These are phyloP conservation scores for Aegilops longissima DNA, from an alignment of 176 grass and related monocot genomes.

Conservation along the genomic window DNA sequence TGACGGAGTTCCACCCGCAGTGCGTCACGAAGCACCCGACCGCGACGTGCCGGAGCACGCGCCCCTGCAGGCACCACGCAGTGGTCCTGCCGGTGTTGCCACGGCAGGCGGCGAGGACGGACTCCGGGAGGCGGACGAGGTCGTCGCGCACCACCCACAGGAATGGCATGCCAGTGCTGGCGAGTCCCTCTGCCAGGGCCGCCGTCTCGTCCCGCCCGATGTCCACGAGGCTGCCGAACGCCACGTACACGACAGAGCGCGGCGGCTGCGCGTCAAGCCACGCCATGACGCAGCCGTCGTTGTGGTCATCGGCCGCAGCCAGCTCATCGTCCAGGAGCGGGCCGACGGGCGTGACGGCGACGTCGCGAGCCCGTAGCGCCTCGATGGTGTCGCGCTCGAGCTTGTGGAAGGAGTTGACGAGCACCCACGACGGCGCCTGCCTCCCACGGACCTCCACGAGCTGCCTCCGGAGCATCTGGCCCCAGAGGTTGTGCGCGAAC, in stretches of 20 bases:
- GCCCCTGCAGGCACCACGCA: slow-evolving; percentile 52
- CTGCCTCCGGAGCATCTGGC: slow-evolving; percentile 37
- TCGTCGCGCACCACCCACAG: slow-evolving; percentile 58
- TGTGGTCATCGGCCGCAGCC: not conserved
- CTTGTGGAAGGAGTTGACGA: slow-evolving; percentile 57
- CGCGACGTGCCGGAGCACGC: slow-evolving; percentile 42
- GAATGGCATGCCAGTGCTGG: slow-evolving; percentile 24
- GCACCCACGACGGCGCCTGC: slow-evolving; percentile 36
- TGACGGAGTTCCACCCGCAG: slow-evolving; percentile 76
- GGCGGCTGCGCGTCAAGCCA: slow-evolving; percentile 47
- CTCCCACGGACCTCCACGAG: not conserved
- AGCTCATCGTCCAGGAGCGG: slow-evolving; percentile 30
- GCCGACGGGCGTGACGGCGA: slow-evolving; percentile 27
- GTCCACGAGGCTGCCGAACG: slow-evolving; percentile 57
- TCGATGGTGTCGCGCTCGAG: slow-evolving; percentile 37
- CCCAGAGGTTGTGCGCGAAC: slow-evolving; percentile 22
- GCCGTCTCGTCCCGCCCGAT: slow-evolving; percentile 34
- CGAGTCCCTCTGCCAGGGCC: slow-evolving; percentile 41
- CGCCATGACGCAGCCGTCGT: slow-evolving; percentile 19
- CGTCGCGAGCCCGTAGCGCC: not conserved
- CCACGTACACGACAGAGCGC: slow-evolving; percentile 49
- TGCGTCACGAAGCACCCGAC: slow-evolving; percentile 66
- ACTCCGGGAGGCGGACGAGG: not conserved
- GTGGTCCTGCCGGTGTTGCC: not conserved
- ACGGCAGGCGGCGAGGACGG: not conserved